phyloP scores from a whole-genome alignment of 2,329 filamentous ascomycete genomes.

The Pseudopithomyces maydicus region DNA sequence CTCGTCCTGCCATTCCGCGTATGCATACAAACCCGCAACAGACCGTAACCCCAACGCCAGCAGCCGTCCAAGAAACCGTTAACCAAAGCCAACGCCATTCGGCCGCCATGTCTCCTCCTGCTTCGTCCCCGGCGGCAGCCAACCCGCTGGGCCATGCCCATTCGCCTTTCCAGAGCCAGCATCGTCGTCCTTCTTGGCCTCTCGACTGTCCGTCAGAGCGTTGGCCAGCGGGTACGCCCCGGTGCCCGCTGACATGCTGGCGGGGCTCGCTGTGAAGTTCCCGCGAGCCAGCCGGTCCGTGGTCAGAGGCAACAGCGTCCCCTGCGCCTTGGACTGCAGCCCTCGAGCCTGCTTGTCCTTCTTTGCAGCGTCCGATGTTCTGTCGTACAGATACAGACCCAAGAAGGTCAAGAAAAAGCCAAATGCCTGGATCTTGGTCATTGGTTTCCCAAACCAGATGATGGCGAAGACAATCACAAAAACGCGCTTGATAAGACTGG shows the following conservation, averaged over 20 bases:
- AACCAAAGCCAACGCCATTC: slow-evolving; percentile 22
- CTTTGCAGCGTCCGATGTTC: slow-evolving; percentile 85
- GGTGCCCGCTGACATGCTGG: slow-evolving; percentile 41
- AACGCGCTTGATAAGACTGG: slow-evolving; percentile 93
- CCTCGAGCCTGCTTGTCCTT: slow-evolving; percentile 77
- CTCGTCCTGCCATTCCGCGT: slow-evolving; percentile 1
- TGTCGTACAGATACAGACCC: slow-evolving; percentile 93
- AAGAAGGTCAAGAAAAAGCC: slow-evolving; percentile 90
- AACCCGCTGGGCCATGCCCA: slow-evolving; percentile 52
- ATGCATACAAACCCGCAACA: slow-evolving; percentile 3
- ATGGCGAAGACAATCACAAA: slow-evolving; percentile 96
- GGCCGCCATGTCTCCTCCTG: slow-evolving; percentile 81
- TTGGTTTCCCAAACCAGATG: slow-evolving; percentile 92
- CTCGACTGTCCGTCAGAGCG: slow-evolving; percentile 39
- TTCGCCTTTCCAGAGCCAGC: slow-evolving; percentile 49
- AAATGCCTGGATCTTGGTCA: slow-evolving; percentile 78
- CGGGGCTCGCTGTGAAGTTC: slow-evolving; percentile 48
- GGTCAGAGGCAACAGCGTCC: slow-evolving; percentile 70
- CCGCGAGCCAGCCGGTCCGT: slow-evolving; percentile 35
- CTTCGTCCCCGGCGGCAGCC: slow-evolving; percentile 79
- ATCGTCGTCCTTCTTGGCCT: slow-evolving; percentile 64
- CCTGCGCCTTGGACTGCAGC: slow-evolving; percentile 66
- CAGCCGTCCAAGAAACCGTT: slow-evolving; percentile 14
- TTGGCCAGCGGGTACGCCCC: slow-evolving; percentile 32
- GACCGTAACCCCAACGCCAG: slow-evolving; percentile 28